Percentiles rank a stretch among this genome's conserved stretches.
Evolutionary conservation across 2,329 filamentous ascomycete genomes (phyloP).

Genomic region (Aspergillus pseudoterreus): DNA sequence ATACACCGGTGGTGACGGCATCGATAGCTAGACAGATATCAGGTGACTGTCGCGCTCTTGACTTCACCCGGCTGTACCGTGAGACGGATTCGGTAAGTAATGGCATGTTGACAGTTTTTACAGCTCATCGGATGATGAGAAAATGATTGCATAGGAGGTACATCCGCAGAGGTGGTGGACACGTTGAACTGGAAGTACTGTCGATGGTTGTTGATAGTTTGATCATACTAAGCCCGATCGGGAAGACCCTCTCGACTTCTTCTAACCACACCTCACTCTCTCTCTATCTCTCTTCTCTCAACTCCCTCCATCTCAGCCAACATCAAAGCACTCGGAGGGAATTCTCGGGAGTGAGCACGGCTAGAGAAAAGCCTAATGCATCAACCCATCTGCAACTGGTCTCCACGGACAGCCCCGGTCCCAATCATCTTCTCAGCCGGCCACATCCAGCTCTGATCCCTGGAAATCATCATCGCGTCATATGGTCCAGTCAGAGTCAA

Average conservation of each 20-base stretch:
- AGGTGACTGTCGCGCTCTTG: background rate
- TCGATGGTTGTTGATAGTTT: too few species aligned
- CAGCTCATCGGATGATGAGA: background rate
- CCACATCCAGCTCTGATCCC: slow-evolving; percentile 7
- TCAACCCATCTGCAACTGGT: slow-evolving; percentile 1
- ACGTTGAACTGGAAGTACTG: background rate
- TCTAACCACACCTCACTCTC: too few species aligned
- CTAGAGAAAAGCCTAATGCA: too few species aligned
- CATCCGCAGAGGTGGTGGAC: background rate
- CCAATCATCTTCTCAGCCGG: background rate
- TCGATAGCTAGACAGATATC: background rate
- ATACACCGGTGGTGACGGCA: slow-evolving; percentile 4
- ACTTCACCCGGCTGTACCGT: background rate
- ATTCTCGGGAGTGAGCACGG: too few species aligned
- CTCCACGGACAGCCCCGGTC: slow-evolving; percentile 9
- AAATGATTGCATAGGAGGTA: background rate
- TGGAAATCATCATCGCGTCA: slow-evolving; percentile 11
- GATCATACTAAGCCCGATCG: too few species aligned
- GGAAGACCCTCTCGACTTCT: too few species aligned
- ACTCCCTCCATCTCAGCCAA: too few species aligned
- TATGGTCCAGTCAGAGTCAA: slow-evolving; percentile 9
- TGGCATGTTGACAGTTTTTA: background rate
- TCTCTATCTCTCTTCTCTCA: too few species aligned
- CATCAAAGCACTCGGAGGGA: too few species aligned
- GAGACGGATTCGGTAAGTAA: background rate